Evolutionary conservation across 495 filamentous ascomycete species (phyloP).

Genomic region (Darksidea phi): DNA sequence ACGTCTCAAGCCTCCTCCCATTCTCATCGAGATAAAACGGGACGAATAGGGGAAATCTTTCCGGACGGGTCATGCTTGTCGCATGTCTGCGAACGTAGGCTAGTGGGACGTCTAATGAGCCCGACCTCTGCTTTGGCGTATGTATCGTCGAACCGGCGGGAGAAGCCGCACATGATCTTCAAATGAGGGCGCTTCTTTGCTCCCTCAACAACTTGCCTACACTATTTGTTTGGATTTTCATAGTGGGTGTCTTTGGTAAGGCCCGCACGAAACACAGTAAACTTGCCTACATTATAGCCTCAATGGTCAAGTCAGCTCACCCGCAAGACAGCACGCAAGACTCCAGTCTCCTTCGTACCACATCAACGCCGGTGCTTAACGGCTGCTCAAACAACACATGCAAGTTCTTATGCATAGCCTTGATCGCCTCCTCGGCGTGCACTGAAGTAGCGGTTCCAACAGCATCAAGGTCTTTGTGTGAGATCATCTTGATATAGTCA

Average conservation of each 20-base stretch:
- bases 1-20: too few relatives aligned
- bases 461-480: slow-evolving; percentile 54
- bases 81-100: slow-evolving; percentile 59
- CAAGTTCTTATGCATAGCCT: slow-evolving; percentile 54
- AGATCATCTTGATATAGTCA: slow-evolving; percentile 58
- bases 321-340: slow-evolving; percentile 8
- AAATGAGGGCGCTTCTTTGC: slow-evolving; percentile 52
- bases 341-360: slow-evolving; percentile 45
- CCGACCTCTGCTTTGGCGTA: slow-evolving; percentile 49
- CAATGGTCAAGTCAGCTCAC: slow-evolving; percentile 5
- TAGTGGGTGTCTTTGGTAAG: too few relatives aligned
- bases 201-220: slow-evolving; percentile 48
- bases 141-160: slow-evolving; percentile 58
- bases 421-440: slow-evolving; percentile 58
- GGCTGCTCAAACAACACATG: slow-evolving; percentile 61
- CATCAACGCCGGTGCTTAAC: slow-evolving; percentile 51
- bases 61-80: slow-evolving; percentile 54
- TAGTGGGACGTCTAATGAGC: slow-evolving; percentile 51
- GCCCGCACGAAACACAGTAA: too few relatives aligned
- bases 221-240: too few relatives aligned
- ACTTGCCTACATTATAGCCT: slow-evolving; percentile 37
- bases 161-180: slow-evolving; percentile 62
- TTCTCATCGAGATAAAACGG: background rate
- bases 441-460: slow-evolving; percentile 55
- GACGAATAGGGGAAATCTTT: background rate